Evolutionary conservation across 331 rosid genomes (phyloP), one percentile per base, ranked within the genome.

Genomic region (Acacia concinna): DNA sequence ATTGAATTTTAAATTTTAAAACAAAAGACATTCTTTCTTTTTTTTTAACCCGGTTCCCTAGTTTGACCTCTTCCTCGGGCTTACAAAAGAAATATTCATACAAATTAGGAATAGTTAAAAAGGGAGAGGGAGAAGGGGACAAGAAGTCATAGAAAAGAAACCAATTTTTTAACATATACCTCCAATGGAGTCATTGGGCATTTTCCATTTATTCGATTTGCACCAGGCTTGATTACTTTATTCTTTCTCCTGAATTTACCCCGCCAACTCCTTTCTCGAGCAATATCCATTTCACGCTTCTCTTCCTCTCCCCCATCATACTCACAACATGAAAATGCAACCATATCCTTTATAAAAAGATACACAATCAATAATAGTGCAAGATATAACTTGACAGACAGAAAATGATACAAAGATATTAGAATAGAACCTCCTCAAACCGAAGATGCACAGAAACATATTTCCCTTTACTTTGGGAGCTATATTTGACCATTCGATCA

Each of bases 221-320:
- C 96, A 83, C 98, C 98, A 18, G 99, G 98, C 89, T 91, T 91
- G 83, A 93, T 91, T 40, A 95, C 86, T 86, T 86, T 90, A 78
- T 94, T 93, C 86, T 91, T 88, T 84, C 87, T 90, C 87, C 86
- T 89, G 87, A 95, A 95, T 90, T 95, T 95, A 84, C 98, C 99
- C 81, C 98, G 92, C 98, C 98, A 95, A 80, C 99, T 86, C 86
- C 98, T 88, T 90, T 95, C 99, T 54, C 99, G 90, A 79, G 98
- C 97, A 78, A 90, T 83, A 78, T 95, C 99, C 98, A 95, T 95
- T 87, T 95, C 98, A 54, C 1, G 94, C 86, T 91, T 95, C 84
- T 95, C 99, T 87, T 95, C 99, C 76, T 81, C 86, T 79, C 97
- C 99, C 5, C 98, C 98, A 68, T 90, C 97, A 84, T 95, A 95